Evolutionary conservation across 2,329 filamentous ascomycete species (phyloP).

Genomic region (Mycocentrospora acerina): DNA sequence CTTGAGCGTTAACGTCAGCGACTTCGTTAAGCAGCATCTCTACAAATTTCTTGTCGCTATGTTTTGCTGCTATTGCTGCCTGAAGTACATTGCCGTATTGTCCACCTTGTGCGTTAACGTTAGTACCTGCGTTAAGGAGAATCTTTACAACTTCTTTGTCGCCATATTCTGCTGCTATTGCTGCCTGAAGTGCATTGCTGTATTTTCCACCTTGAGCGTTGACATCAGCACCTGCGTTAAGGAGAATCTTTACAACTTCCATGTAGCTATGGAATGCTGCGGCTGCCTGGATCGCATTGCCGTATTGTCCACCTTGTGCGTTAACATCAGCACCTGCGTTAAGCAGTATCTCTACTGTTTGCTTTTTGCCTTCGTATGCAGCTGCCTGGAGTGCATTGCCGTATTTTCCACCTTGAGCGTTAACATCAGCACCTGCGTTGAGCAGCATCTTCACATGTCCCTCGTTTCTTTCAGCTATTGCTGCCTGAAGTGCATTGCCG

Average conservation of each 20-base stretch:
- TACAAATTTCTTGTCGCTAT: background rate
- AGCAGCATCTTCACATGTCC: background rate
- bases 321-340: background rate
- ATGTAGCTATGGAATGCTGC: background rate
- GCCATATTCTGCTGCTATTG: no score
- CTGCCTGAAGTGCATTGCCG: no score
- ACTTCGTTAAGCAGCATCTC: background rate
- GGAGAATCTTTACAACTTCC: slow-evolving; percentile 2
- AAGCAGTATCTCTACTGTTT: slow-evolving; percentile 1
- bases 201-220: no score
- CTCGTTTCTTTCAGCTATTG: background rate
- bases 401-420: background rate
- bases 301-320: background rate
- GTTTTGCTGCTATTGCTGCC: background rate
- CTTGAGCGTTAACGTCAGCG: slow-evolving; percentile 1
- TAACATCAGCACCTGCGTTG: background rate
- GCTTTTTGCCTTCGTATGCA: background rate
- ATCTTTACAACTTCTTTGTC: background rate
- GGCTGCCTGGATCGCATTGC: background rate
- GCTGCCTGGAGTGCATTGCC: background rate
- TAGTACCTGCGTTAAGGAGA: background rate
- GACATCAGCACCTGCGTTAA: background rate
- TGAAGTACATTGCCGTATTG: slow-evolving; percentile 1
- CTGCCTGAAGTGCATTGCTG: no score
- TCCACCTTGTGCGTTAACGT: slow-evolving; percentile 1